These are phyloP conservation scores for Gilbertella persicaria DNA, from an alignment of 371 early-diverging fungal species.

Conservation along the genomic window DNA sequence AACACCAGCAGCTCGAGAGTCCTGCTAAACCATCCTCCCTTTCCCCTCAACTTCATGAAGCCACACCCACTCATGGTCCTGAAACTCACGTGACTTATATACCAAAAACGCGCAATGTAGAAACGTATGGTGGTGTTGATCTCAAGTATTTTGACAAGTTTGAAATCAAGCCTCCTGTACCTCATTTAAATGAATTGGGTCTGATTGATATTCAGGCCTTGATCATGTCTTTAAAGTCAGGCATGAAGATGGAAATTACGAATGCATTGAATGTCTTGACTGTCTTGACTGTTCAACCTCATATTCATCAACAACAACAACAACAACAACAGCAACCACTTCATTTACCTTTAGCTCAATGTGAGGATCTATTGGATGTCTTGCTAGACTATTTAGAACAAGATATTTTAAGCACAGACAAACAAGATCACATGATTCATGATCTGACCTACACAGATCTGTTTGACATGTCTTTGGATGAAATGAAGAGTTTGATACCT, in stretches of 20 bases:
- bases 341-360: conserved; percentile 39
- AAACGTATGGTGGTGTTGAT: conserved; percentile 77
- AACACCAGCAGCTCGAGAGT: conserved; percentile 32
- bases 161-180: conserved; percentile 57
- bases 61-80: conserved; percentile 3
- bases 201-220: conserved; percentile 74
- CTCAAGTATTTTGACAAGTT: conserved; percentile 65
- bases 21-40: conserved; percentile 13
- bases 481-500: conserved; percentile 57
- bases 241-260: conserved; percentile 71
- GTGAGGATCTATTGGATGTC: conserved; percentile 58
- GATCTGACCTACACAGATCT: conserved; percentile 40
- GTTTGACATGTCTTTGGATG: conserved; percentile 60
- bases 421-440: conserved; percentile 12
- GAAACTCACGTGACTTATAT: conserved; percentile 42
- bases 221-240: conserved; percentile 76
- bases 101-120: conserved; percentile 57
- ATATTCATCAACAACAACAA: conserved; percentile 15
- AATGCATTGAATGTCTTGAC: conserved; percentile 74
- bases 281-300: conserved; percentile 47
- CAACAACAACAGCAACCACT: conserved; percentile 12
- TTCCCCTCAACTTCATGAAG: not conserved
- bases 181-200: conserved; percentile 63
- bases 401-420: conserved; percentile 35
- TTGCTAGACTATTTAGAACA: conserved; percentile 51